Base-by-base conservation (phyloP, 208 protist species). In the Tritrichomonas foetus region DNA sequence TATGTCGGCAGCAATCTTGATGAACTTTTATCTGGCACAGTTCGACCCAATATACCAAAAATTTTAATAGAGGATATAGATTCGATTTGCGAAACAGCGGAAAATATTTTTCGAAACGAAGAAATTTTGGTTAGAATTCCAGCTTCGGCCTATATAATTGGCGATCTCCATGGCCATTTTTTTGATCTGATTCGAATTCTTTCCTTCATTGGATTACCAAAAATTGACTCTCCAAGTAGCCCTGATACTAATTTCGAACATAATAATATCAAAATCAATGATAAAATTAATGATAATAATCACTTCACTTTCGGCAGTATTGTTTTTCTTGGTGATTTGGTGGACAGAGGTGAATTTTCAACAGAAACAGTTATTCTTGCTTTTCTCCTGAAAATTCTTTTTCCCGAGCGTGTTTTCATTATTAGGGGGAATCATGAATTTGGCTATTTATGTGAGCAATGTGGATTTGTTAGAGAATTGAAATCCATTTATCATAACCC, bases 371-470 rank as follows among this genome's bases (percentile, higher is more conserved):
- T 93, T 13, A 53, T 78, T 55, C 47, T 93, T 16, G 2, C 78
- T 33, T 78, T 74, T 75, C 33, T 55, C 27, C 49, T 93, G 64
- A 93, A 93, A 78, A 9, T 78, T 33, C 13, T 50, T 36, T 93
- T 41, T 25, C 61, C 92, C 74, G 36, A 72, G 20, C 33, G 39
- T 55, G 41, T 93, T 33, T 75, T 30, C 3, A 55, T 93, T 36
- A 78, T 93, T 47, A 22, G 92, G 78, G 92, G 92, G 78, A 93
- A 93, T 30, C 92, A 93, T 33, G 92, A 93, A 30, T 93, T 69
- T 39, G 36, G 22, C 5, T 44, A 93, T 27, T 30, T 74, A 1
- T 75, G 55, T 53, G 33, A 30, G 14, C n/a, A 53, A 16, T 78
- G 53, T 49, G 92, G 92, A 2, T 93, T 93, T 39, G 33, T 75